Base-by-base conservation (phyloP, 2,329 filamentous ascomycete species). In the Purpureocillium lavendulum region DNA sequence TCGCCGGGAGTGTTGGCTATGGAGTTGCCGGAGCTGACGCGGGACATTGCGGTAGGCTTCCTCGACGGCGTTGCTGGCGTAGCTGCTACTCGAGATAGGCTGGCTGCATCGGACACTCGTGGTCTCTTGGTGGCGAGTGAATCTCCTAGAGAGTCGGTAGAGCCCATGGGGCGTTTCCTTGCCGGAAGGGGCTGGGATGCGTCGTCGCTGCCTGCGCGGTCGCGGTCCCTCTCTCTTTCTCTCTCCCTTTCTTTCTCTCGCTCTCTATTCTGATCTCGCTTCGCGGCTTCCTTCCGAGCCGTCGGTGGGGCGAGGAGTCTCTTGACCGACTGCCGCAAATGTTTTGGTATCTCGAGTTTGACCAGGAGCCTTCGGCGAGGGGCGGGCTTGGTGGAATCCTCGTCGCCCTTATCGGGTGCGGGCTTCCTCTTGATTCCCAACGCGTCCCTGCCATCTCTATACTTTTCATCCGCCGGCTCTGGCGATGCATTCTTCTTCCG, bases 11-110 rank as follows among this genome's bases (percentile, higher is more conserved):
- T 77, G 32, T 69, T 61, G 7, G 63, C 66, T 43, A 70, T 61
- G 1, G 73, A 77, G 49, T 70, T 73, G 52, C 57, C 73, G 1
- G 74, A 76, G 37, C 70, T 64, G 28, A 68, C 71, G 4, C 73
- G 69, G 5, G 67, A 71, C 71, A 76, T 76, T 40, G 70, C 55
- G 2, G 64, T 60, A 12, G 67, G 61, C 40, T 65, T 74, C 45
- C 69, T 76, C 9, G 71, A 66, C 0, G 74, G 74, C 1, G 74
- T 77, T 2, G 69, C 67, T 0, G 71, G 71, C 2, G 59, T 54
- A 12, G 60, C 37, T 12, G 40, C 49, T 12, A 61, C 48, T 35
- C 60, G 56, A 17, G 55, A 47, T 5, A 56, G 51, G 30, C 52
- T 54, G 24, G 56, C 49, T 18, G 62, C 50, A 6, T 73, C 71